Evolutionary conservation across 768 basidiomycete genomes (phyloP), one percentile per base, ranked within the genome.

Genomic region (Gloeopeniophorella convolvens): DNA sequence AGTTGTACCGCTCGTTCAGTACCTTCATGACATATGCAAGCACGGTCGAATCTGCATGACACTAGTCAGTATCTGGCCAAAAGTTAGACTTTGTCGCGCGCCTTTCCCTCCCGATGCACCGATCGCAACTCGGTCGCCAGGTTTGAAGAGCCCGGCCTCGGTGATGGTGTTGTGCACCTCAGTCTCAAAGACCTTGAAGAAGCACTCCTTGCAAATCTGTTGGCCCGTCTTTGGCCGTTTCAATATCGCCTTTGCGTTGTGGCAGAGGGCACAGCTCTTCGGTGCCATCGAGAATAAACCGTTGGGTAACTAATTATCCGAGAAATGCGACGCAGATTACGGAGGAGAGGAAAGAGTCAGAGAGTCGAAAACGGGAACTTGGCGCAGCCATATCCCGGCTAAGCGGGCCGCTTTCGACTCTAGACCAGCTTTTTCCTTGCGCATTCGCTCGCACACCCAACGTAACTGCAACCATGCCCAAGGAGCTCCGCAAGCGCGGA

Each of bases 41-140:
- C 13, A 99, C 96, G 10, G 96, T 99, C 7, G 95, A 98, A 66
- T 99, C 96, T 98, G 60, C 33, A 16, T 30, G 9, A 15, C 8
- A 4, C 50, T 11, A 26, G n/a, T 26, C 5, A 45, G 7, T 39
- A 20, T 4, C 13, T 28, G 16, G 15, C 5, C 16, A 27, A 48
- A 13, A 35, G 20, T 12, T 1, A 42, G 4, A 21, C 2, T 24
- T 12, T 15, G 13, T 15, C 7, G 59, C 73, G 45, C 37, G 90
- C 95, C 95, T 78, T 99, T 99, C 37, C 96, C 96, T 39, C 96
- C 96, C 45, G 92, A 96, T 45, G 96, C 96, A 27, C 96, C 96
- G 51, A 99, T 98, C 21, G 96, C 96, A 32, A 99, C 92, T 56
- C 80, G 75, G 69, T 99, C 92, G 28, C 94, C 91, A 10, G 81